Conservation (phyloP, 2,329 filamentous ascomycete genomes). For the Lachnellula subtilissima region DNA sequence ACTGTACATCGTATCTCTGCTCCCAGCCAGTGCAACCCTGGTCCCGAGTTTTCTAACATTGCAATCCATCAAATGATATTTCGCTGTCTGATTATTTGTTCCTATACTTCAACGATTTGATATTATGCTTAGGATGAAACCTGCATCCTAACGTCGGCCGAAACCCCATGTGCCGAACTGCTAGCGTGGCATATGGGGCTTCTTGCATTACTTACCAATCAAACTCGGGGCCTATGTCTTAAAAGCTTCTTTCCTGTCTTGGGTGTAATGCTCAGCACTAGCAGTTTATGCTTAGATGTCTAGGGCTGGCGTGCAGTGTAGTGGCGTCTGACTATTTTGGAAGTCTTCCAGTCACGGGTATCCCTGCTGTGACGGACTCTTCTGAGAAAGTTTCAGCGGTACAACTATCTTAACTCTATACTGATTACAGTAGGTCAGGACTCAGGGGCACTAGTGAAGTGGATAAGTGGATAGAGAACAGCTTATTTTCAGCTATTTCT, state of each 20-base stretch:
- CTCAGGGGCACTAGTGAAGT: background rate
- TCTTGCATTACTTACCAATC: no score
- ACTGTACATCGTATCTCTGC: no score
- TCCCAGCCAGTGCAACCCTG: background rate
- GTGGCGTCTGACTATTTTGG: no score
- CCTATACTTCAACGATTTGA: background rate
- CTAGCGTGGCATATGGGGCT: no score
- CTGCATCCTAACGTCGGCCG: background rate
- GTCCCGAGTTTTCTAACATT: background rate
- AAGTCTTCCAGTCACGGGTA: no score
- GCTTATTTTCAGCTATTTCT: background rate
- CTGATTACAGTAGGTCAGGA: background rate
- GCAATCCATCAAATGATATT: background rate
- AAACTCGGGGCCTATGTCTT: no score
- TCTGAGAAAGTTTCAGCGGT: background rate
- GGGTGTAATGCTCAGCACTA: no score
- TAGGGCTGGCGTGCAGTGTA: no score
- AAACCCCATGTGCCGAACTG: background rate
- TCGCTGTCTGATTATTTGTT: background rate
- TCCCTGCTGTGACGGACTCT: no score
- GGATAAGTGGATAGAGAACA: background rate
- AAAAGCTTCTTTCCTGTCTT: no score
- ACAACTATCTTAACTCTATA: background rate
- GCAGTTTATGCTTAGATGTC: no score
- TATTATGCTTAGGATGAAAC: background rate